These are phyloP conservation scores for Bullera alba DNA, from an alignment of 768 basidiomycete species.

Conservation along the genomic window DNA sequence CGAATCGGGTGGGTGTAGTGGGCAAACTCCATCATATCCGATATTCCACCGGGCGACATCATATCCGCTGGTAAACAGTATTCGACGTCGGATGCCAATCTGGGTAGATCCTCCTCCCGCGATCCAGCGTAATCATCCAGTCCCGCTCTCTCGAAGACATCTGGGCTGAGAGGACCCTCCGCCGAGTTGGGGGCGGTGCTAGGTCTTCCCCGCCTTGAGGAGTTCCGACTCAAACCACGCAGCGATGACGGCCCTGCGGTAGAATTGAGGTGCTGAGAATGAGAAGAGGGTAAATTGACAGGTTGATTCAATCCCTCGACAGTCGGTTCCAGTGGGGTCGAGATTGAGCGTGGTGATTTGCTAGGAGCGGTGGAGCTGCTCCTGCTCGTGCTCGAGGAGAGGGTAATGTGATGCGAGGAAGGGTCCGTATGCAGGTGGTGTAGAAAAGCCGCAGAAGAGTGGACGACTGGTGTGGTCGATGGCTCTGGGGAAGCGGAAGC, in stretches of 20 bases:
- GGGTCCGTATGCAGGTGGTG: conserved; percentile 43
- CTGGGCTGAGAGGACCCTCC: not conserved
- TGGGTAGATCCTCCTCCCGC: no score
- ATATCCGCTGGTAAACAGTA: no score
- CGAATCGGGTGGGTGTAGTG: no score
- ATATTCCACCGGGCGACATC: no score
- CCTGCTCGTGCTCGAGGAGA: conserved; percentile 14
- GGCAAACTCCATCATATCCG: no score
- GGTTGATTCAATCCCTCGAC: not conserved
- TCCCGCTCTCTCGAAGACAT: no score
- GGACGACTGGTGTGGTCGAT: not conserved
- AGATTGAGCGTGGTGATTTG: conserved; percentile 6
- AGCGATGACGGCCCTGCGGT: conserved; percentile 5
- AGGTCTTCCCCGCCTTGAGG: conserved; percentile 17
- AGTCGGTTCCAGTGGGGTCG: conserved; percentile 15
- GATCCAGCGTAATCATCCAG: no score
- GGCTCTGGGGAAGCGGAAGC: no score
- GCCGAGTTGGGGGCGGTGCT: conserved; percentile 23
- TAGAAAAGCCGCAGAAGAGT: conserved; percentile 38
- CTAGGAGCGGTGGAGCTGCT: not conserved
- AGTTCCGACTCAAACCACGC: conserved; percentile 6
- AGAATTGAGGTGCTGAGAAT: conserved; percentile 2
- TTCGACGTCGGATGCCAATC: no score
- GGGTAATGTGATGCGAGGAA: conserved; percentile 38
- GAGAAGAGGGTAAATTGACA: not conserved